Base-by-base conservation (phyloP, 345 rosid genomes). In the Citrus unshiu region DNA sequence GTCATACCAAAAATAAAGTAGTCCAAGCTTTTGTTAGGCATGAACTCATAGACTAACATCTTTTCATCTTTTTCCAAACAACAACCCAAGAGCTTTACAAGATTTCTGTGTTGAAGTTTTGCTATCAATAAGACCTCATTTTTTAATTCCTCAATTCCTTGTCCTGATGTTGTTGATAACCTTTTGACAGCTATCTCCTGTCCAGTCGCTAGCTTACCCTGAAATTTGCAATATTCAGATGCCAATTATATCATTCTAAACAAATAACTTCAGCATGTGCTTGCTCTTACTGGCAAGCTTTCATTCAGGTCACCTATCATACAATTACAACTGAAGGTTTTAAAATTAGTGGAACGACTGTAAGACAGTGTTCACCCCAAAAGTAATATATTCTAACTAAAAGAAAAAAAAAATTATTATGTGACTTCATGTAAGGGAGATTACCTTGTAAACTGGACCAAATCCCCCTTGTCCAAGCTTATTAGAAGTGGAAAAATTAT, bases 11-110 rank as follows among this genome's bases (percentile, higher is more conserved):
- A 86, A 30, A 85, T 78, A 35, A 78, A 72, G 25, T 32, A 40
- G 73, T 85, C 90, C 81, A 81, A 71, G 80, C 87, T 87, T 76
- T 72, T 81, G 71, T 87, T 84, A 0, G 82, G 85, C 78, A 87
- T 7, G 56, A 74, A 87, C 5, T 87, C 85, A 9, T 87, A 87
- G 18, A 87, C 56, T 30, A 85, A 39, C 81, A 87, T 85, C 30
- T 64, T 73, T 13, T 80, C 87, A 4, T 67, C 77, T 56, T 56
- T 75, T 21, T 83, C 25, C 27, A 79, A 62, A 25, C 88, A 83
- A 40, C 79, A 83, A 27, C 77, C 39, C 58, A 74, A 74, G 9
- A 74, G 77, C 27, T 56, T 61, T 7, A 74, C 68, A 61, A 74
- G 77, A 58, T 72, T 74, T 74, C 68, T 74, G 32, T 74, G 77